These are phyloP conservation scores for Phyllosticta citribraziliensis DNA, from an alignment of 2,329 filamentous ascomycete genomes.

Conservation along the genomic window DNA sequence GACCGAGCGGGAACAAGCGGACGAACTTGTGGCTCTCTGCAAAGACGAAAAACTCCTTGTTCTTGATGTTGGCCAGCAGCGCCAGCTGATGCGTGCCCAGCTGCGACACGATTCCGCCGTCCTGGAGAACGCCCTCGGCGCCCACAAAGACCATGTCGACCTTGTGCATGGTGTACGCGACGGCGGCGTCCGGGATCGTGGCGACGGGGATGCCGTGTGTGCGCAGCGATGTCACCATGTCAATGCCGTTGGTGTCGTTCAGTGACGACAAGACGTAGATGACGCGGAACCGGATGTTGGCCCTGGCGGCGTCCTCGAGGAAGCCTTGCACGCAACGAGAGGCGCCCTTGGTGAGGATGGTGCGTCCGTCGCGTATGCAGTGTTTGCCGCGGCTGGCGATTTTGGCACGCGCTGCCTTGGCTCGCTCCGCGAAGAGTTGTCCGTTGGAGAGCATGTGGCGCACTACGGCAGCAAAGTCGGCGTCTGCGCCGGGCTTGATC, in stretches of 20 bases:
- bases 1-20: conserved; percentile 70
- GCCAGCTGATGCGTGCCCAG: conserved; percentile 84
- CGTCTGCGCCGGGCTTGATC: conserved; percentile 39
- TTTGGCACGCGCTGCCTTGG: conserved; percentile 72
- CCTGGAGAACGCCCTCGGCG: conserved; percentile 81
- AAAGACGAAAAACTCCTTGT: conserved; percentile 79
- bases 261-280: conserved; percentile 51
- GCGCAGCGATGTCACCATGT: conserved; percentile 62
- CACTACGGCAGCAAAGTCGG: conserved; percentile 74
- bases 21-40: conserved; percentile 97
- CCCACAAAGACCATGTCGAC: conserved; percentile 61
- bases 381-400: conserved; percentile 72
- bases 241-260: conserved; percentile 41
- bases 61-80: conserved; percentile 60
- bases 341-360: conserved; percentile 84
- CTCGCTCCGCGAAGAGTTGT: conserved; percentile 73
- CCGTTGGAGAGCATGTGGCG: conserved; percentile 79
- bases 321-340: conserved; percentile 74
- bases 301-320: conserved; percentile 62
- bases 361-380: conserved; percentile 68
- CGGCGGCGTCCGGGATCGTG: conserved; percentile 63
- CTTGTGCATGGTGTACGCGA: conserved; percentile 68
- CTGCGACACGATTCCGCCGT: conserved; percentile 83
- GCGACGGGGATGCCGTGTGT: conserved; percentile 71
- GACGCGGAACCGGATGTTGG: conserved; percentile 65